Evolutionary conservation across 176 grass and related monocot species (phyloP).

Genomic region (Lolium rigidum): DNA sequence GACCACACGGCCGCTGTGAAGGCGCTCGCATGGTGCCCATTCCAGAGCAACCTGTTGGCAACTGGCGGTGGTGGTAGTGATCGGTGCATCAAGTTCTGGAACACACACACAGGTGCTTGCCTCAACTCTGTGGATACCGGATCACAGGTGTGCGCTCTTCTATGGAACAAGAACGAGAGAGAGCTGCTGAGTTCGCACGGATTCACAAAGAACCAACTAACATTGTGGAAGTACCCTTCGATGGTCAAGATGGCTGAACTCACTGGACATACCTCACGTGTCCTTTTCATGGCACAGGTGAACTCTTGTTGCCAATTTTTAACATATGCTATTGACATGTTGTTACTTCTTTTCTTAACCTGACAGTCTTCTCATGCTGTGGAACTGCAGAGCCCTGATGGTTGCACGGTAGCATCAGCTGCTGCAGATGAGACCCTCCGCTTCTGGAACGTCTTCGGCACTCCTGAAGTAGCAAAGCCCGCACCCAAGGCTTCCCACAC

Average conservation of each 20-base stretch:
- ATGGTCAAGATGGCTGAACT: slow-evolving; percentile 55
- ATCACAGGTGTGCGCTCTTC: slow-evolving; percentile 38
- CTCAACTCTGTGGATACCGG: slow-evolving; percentile 40
- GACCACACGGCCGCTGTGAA: slow-evolving; percentile 52
- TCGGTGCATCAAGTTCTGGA: slow-evolving; percentile 60
- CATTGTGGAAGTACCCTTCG: slow-evolving; percentile 52
- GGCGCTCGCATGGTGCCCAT: slow-evolving; percentile 56
- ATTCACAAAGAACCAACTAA: slow-evolving; percentile 45
- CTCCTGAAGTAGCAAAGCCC: slow-evolving; percentile 57
- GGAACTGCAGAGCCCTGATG: slow-evolving; percentile 66
- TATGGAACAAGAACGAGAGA: slow-evolving; percentile 56
- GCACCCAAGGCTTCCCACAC: slow-evolving; percentile 50
- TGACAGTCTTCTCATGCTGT: slow-evolving; percentile 20
- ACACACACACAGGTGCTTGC: slow-evolving; percentile 23
- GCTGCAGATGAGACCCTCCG: slow-evolving; percentile 67
- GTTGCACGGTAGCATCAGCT: slow-evolving; percentile 68
- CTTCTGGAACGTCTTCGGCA: slow-evolving; percentile 75
- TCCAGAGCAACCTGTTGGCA: slow-evolving; percentile 54
- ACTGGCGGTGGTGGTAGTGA: slow-evolving; percentile 47
- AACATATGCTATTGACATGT: not conserved
- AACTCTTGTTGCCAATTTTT: not conserved
- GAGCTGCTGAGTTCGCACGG: slow-evolving; percentile 57
- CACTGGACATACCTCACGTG: slow-evolving; percentile 37
- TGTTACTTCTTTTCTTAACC: not conserved
- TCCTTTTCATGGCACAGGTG: slow-evolving; percentile 49